These are phyloP conservation scores for Penicillium flavigenum DNA, from an alignment of 495 filamentous ascomycete genomes.

Conservation along the genomic window DNA sequence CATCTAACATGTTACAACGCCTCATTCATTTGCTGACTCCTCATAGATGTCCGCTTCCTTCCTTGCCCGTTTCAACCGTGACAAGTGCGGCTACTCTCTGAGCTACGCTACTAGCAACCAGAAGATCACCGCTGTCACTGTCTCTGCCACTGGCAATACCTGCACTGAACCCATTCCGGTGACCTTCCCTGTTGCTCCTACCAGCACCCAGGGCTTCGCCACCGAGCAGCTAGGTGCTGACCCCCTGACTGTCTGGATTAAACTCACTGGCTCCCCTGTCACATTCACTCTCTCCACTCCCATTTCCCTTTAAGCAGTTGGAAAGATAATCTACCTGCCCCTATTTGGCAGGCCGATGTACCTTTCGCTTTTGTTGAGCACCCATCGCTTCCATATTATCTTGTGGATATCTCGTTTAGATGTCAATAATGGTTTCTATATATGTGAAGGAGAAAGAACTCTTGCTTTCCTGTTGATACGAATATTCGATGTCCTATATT, in stretches of 20 bases:
- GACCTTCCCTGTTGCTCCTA: conserved; percentile 50
- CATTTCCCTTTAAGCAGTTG: conserved; percentile 36
- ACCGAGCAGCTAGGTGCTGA: conserved; percentile 59
- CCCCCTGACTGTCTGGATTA: conserved; percentile 59
- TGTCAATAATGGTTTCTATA: conserved; percentile 11
- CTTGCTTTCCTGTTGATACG: conserved; percentile 7
- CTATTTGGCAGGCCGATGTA: conserved; percentile 1
- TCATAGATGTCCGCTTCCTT: conserved; percentile 50
- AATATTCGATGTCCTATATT: conserved; percentile 1
- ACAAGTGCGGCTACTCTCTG: conserved; percentile 53
- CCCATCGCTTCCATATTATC: background rate
- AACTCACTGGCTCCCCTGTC: conserved; percentile 51
- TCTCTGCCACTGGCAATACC: conserved; percentile 51
- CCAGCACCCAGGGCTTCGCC: conserved; percentile 42
- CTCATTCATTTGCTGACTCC: background rate
- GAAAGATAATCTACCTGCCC: background rate
- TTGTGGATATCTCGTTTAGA: conserved; percentile 9
- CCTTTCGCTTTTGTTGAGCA: background rate
- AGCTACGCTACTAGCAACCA: conserved; percentile 43
- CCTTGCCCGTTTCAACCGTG: conserved; percentile 52
- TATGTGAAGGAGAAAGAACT: conserved; percentile 3
- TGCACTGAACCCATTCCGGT: conserved; percentile 56
- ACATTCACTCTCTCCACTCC: conserved; percentile 51
- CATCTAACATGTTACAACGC: background rate
- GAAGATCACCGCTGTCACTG: conserved; percentile 51